Conservation (phyloP, 345 rosid species). For the Erucastrum elatum region DNA sequence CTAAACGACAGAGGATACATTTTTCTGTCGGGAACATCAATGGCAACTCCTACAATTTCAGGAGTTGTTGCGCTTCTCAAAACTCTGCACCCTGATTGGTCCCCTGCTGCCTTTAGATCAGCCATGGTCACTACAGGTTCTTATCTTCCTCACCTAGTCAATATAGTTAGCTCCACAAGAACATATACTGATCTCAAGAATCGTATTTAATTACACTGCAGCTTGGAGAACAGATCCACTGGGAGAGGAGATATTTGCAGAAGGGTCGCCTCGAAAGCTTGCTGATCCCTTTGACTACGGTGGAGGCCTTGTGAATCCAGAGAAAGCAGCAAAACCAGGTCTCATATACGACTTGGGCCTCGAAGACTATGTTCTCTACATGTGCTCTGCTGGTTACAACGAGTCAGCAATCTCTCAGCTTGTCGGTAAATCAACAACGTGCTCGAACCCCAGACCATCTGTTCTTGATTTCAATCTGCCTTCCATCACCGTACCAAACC, state of each 20-base stretch:
- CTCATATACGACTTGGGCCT: conserved; percentile 56
- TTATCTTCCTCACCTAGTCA: conserved; percentile 12
- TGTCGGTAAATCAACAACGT: conserved; percentile 34
- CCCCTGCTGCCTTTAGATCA: conserved; percentile 51
- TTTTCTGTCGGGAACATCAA: conserved; percentile 45
- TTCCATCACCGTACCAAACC: conserved; percentile 43
- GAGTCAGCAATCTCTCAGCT: conserved; percentile 52
- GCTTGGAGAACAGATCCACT: conserved; percentile 44
- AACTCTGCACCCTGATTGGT: conserved; percentile 42
- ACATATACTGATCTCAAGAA: neutral
- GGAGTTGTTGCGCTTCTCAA: conserved; percentile 47
- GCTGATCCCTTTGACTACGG: conserved; percentile 60
- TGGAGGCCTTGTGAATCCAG: conserved; percentile 63
- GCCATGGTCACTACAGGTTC: conserved; percentile 53
- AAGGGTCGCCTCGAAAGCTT: conserved; percentile 38
- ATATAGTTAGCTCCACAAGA: too few species aligned
- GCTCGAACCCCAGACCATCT: conserved; percentile 29
- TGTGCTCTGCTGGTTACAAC: conserved; percentile 49
- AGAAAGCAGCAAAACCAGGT: conserved; percentile 57
- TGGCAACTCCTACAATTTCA: conserved; percentile 44
- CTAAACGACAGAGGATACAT: conserved; percentile 33
- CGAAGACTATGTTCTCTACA: conserved; percentile 47
- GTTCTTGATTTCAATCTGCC: conserved; percentile 49
- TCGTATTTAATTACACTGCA: conserved; percentile 7
- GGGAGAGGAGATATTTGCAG: conserved; percentile 45